Conservation (phyloP, 495 filamentous ascomycete genomes). For the Jackrogersella minutella region DNA sequence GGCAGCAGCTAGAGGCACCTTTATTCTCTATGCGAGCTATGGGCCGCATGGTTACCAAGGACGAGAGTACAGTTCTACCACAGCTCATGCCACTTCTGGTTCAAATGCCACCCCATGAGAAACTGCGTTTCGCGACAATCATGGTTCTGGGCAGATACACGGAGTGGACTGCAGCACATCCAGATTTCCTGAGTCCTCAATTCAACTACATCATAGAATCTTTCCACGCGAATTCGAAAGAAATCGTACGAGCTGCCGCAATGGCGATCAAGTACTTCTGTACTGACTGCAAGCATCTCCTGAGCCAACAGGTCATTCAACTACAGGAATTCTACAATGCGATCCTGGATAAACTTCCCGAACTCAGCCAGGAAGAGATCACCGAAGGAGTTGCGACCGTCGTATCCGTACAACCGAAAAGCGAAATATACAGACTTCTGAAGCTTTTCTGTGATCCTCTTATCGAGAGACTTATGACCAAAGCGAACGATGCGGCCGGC, state of each 20-base stretch:
- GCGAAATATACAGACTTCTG: conserved; percentile 80
- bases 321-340: conserved; percentile 92
- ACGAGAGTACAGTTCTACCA: conserved; percentile 84
- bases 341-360: conserved; percentile 82
- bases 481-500: conserved; percentile 84
- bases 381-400: conserved; percentile 94
- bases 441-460: conserved; percentile 96
- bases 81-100: conserved; percentile 92
- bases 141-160: conserved; percentile 97
- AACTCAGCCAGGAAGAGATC: conserved; percentile 89
- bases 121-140: conserved; percentile 94
- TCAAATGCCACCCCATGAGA: conserved; percentile 94
- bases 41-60: conserved; percentile 93
- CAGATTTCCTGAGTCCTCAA: conserved; percentile 88
- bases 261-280: conserved; percentile 97
- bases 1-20: conserved; percentile 95
- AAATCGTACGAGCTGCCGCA: conserved; percentile 89
- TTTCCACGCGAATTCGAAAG: conserved; percentile 83
- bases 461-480: conserved; percentile 81
- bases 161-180: conserved; percentile 95
- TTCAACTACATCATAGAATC: conserved; percentile 93
- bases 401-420: conserved; percentile 81
- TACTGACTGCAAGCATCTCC: conserved; percentile 85
- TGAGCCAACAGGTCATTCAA: conserved; percentile 79
- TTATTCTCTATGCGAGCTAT: conserved; percentile 95